Conservation (phyloP, 2,329 filamentous ascomycete genomes). For the Aspergillus chevalieri region DNA sequence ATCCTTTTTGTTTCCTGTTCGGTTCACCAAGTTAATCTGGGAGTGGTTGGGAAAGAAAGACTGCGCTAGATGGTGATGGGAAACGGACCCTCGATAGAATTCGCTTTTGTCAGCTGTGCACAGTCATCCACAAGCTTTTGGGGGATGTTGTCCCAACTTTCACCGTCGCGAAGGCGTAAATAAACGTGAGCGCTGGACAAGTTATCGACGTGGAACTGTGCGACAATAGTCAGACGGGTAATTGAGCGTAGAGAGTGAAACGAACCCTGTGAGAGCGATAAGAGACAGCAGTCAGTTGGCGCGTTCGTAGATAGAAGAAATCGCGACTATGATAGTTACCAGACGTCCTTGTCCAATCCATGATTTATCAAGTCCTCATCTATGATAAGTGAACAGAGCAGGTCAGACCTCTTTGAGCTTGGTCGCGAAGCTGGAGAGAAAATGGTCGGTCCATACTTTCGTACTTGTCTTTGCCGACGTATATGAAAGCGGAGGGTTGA, state of each 20-base stretch:
- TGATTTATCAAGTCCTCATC: constrained; percentile 95
- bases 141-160: constrained; percentile 78
- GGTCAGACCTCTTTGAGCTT: constrained; percentile 9
- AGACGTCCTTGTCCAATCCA: constrained; percentile 92
- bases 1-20: constrained; percentile 89
- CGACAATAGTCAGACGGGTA: constrained; percentile 5
- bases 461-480: constrained; percentile 98
- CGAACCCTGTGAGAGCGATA: constrained; percentile 24
- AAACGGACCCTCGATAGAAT: constrained; percentile 81
- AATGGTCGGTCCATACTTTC: constrained; percentile 61
- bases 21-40: constrained; percentile 10
- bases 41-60: not conserved
- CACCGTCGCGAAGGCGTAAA: constrained; percentile 70
- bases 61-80: not conserved
- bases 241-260: constrained; percentile 5
- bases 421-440: constrained; percentile 2
- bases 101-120: constrained; percentile 96
- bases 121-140: constrained; percentile 72
- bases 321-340: constrained; percentile 47
- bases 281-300: constrained; percentile 4
- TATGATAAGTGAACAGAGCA: constrained; percentile 33
- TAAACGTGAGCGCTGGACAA: constrained; percentile 96
- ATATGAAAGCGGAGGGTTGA: constrained; percentile 76
- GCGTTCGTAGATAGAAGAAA: not conserved
- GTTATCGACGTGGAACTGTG: constrained; percentile 92